phyloP scores from a whole-genome alignment of 768 basidiomycete species.

The Hygrophorus russula region DNA sequence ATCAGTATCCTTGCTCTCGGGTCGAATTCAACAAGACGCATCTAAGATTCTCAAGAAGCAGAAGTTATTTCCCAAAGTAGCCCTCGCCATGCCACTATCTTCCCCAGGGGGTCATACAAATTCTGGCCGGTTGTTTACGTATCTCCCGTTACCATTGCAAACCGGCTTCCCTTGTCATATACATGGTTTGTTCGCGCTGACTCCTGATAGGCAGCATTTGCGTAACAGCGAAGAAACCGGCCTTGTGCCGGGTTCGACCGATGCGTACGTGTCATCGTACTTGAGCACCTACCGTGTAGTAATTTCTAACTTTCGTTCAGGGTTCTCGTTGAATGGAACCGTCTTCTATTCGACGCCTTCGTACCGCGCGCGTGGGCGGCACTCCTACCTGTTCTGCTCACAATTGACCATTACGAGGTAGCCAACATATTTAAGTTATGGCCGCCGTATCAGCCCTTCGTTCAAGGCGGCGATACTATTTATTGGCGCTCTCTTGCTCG shows the following conservation, averaged over 20 bases:
- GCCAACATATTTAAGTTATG: constrained; percentile 25
- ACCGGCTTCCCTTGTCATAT: constrained; percentile 35
- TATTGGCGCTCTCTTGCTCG: constrained; percentile 27
- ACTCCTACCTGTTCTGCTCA: constrained; percentile 21
- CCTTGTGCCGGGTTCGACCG: constrained; percentile 24
- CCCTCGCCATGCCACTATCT: constrained; percentile 23
- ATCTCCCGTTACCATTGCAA: constrained; percentile 33
- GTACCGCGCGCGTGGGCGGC: constrained; percentile 33
- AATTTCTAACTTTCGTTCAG: constrained; percentile 14
- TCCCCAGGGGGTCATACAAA: constrained; percentile 1
- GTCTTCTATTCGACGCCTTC: constrained; percentile 29
- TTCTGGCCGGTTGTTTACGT: constrained; percentile 36
- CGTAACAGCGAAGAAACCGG: constrained; percentile 25
- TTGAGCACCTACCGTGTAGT: neutral
- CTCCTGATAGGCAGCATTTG: constrained; percentile 31
- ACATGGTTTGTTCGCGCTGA: constrained; percentile 36
- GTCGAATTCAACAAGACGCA: constrained; percentile 16
- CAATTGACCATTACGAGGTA: constrained; percentile 8
- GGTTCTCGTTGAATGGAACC: constrained; percentile 37
- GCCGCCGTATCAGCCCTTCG: constrained; percentile 22
- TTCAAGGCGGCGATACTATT: constrained; percentile 25
- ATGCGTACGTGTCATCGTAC: constrained; percentile 22
- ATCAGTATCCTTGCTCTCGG: constrained; percentile 16
- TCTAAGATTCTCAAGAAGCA: constrained; percentile 19
- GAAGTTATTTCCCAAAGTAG: constrained; percentile 29